Evolutionary conservation across 768 basidiomycete species (phyloP).

Genomic region (Naganishia randhawae): DNA sequence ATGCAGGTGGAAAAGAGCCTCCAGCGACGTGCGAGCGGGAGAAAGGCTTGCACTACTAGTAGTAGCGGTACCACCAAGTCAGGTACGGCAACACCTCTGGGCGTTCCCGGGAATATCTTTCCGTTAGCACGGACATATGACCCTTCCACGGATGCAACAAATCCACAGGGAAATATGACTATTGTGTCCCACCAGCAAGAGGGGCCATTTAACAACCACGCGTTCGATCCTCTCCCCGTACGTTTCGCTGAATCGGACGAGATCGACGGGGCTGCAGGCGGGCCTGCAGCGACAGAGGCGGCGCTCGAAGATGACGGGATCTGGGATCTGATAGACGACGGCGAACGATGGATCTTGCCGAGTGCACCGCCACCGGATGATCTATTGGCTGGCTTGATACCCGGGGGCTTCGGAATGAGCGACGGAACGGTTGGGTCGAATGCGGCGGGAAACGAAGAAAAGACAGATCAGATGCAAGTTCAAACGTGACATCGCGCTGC

Average conservation of each 20-base stretch:
- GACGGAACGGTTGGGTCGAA: constrained; percentile 1
- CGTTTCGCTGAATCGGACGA: not conserved
- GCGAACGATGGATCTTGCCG: constrained; percentile 20
- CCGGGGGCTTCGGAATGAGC: not conserved
- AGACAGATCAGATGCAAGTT: not conserved
- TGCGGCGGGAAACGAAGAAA: not conserved
- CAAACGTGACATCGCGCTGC: not conserved
- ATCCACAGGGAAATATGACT: not conserved
- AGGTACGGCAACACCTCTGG: not conserved
- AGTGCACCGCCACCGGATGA: constrained; percentile 8
- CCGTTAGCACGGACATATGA: not conserved
- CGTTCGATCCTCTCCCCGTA: constrained; percentile 2
- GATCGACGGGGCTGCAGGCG: not conserved
- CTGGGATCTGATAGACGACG: constrained; percentile 15
- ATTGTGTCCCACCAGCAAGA: not conserved
- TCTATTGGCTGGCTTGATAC: not conserved
- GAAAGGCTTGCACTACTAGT: not conserved
- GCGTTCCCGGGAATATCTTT: not conserved
- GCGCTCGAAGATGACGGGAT: constrained; percentile 4
- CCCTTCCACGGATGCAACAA: not conserved
- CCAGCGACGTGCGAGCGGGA: constrained; percentile 7
- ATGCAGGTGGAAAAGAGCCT: constrained; percentile 20
- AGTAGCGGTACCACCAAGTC: not conserved
- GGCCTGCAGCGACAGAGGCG: not conserved
- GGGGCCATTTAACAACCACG: constrained; percentile 12